Evolutionary conservation across 1,284 basidiomycete species (phyloP).

Genomic region (Apiotrichum laibachii): DNA sequence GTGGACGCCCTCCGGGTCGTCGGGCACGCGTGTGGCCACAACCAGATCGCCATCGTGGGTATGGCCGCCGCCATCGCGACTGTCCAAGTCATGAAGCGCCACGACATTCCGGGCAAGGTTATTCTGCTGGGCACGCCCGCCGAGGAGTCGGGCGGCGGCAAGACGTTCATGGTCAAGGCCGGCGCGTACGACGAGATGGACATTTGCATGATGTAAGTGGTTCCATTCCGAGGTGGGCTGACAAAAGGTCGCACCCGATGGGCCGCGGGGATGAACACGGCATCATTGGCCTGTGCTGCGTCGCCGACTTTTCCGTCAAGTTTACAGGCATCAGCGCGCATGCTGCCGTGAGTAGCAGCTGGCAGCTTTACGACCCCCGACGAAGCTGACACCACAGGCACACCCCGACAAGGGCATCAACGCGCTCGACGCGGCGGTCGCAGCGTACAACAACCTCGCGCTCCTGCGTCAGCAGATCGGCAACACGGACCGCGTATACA

Average conservation of each 20-base stretch:
- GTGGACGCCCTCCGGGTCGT: constrained; percentile 22
- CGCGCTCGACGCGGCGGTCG: constrained; percentile 53
- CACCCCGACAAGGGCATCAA: constrained; percentile 45
- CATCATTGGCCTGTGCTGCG: constrained; percentile 10
- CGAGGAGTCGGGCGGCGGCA: constrained; percentile 75
- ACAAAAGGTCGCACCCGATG: constrained; percentile 11
- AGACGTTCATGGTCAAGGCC: constrained; percentile 64
- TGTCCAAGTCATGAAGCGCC: constrained; percentile 20
- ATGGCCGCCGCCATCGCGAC: constrained; percentile 38
- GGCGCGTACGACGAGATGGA: constrained; percentile 61
- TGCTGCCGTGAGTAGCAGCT: constrained; percentile 13
- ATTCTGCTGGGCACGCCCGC: constrained; percentile 73
- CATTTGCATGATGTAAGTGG: constrained; percentile 66
- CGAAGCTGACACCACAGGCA: too few species aligned
- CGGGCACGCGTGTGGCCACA: constrained; percentile 60
- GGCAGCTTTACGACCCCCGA: too few species aligned
- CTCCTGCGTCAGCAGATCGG: constrained; percentile 50
- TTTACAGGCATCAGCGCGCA: constrained; percentile 25
- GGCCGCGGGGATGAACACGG: constrained; percentile 14
- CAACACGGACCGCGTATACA: constrained; percentile 35
- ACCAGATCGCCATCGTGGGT: constrained; percentile 46
- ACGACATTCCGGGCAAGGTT: constrained; percentile 62
- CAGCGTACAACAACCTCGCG: constrained; percentile 51
- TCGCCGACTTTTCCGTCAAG: constrained; percentile 18
- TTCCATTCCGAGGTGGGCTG: not conserved